Evolutionary conservation across 1,284 basidiomycete genomes (phyloP).

Genomic region (Sphagnurus paluster): DNA sequence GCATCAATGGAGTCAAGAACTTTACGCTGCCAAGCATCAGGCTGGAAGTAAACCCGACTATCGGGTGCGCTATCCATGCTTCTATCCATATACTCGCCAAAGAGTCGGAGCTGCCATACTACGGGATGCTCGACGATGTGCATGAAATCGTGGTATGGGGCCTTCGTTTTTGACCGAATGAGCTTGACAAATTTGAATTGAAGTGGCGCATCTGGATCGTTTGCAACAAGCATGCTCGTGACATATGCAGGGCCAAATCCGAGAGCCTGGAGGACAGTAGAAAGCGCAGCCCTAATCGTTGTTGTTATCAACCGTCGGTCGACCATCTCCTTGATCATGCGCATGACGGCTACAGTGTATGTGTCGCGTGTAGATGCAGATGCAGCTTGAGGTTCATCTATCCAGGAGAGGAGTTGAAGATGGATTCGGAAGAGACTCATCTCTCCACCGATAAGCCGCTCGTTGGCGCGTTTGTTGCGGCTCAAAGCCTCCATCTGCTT

Average conservation of each 20-base stretch:
- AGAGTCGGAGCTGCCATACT: constrained; percentile 66
- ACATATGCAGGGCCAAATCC: constrained; percentile 41
- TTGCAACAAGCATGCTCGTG: constrained; percentile 28
- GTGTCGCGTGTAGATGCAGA: constrained; percentile 39
- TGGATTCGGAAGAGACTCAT: constrained; percentile 53
- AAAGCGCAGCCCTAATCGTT: constrained; percentile 37
- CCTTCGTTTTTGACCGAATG: constrained; percentile 43
- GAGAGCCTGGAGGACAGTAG: constrained; percentile 39
- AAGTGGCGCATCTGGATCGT: constrained; percentile 32
- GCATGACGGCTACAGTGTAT: constrained; percentile 45
- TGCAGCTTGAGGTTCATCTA: constrained; percentile 40
- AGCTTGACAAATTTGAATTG: constrained; percentile 60
- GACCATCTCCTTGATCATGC: constrained; percentile 44
- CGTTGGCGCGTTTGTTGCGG: constrained; percentile 43
- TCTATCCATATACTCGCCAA: constrained; percentile 72
- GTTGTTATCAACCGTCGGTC: constrained; percentile 37
- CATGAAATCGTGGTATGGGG: constrained; percentile 52
- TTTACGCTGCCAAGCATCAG: constrained; percentile 69
- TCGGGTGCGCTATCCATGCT: constrained; percentile 64
- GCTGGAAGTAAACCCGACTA: constrained; percentile 58
- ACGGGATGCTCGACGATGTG: constrained; percentile 53
- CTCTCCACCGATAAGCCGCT: constrained; percentile 48
- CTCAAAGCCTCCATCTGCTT: constrained; percentile 35
- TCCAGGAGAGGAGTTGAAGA: constrained; percentile 53
- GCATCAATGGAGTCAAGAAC: constrained; percentile 66